Conservation (phyloP, 352 stramenopile species). For the Blastocystis sp. region DNA sequence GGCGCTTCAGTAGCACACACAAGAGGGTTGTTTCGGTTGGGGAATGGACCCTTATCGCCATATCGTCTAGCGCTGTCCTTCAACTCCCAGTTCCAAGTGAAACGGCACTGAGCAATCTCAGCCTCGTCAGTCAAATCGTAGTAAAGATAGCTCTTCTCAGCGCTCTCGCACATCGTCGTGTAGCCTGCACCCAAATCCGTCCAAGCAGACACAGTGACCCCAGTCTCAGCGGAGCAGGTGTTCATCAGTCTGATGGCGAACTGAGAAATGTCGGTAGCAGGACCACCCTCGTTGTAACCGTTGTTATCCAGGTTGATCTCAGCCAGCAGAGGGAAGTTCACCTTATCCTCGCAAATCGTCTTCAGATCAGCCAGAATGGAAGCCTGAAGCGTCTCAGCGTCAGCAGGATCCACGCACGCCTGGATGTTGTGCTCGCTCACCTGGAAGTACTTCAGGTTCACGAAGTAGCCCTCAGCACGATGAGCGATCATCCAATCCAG, state of each 20-base stretch:
- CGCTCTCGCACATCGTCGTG: not conserved
- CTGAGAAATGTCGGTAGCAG: too few relatives aligned
- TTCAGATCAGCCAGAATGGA: slow-evolving; percentile 2
- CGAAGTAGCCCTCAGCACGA: slow-evolving; percentile 23
- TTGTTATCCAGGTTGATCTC: slow-evolving; percentile 5
- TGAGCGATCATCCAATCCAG: slow-evolving; percentile 11
- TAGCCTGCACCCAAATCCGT: not conserved
- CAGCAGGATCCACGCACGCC: not conserved
- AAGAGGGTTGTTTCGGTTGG: too few relatives aligned
- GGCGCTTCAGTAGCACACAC: slow-evolving; percentile 11
- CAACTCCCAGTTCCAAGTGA: slow-evolving; percentile 57
- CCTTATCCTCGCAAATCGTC: slow-evolving; percentile 45
- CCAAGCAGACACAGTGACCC: not conserved
- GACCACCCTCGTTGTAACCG: slow-evolving; percentile 35
- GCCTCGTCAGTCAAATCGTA: slow-evolving; percentile 45
- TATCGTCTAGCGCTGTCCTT: too few relatives aligned
- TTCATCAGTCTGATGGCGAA: too few relatives aligned
- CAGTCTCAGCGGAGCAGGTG: too few relatives aligned
- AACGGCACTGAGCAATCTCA: slow-evolving; percentile 27
- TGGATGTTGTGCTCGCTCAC: not conserved
- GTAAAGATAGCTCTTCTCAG: not conserved
- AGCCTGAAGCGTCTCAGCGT: not conserved
- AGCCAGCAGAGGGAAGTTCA: slow-evolving; percentile 22
- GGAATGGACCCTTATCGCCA: too few relatives aligned
- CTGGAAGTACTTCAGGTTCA: slow-evolving; percentile 11